Base-by-base conservation (phyloP, 2,329 filamentous ascomycete species). In the Epichloe sibirici region DNA sequence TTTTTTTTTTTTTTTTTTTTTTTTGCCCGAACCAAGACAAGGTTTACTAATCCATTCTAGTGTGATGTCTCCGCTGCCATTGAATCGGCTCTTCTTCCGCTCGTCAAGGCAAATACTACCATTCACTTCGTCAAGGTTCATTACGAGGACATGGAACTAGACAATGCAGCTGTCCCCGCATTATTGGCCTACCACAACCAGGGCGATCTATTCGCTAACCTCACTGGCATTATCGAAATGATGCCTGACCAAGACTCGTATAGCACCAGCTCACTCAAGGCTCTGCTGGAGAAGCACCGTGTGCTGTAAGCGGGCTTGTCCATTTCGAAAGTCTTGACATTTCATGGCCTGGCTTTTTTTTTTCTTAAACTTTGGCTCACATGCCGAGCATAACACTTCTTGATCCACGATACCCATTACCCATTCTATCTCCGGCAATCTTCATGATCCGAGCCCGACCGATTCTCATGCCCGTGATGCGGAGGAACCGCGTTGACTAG, bases 61-160 rank as follows among this genome's bases (percentile, higher is more conserved):
- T 94, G 86, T 55, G 77, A 85, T 53, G 84, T 91, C 57, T 94
- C 88, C 46, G 73, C 78, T 43, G 78, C 88, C 53, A 85, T 96
- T 55, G 88, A 95, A 66, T 77, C 82, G 42, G 90, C 86, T 49
- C 75, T 98, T 60, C 71, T 76, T 50, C 85, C 85, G 1, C 76
- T 97, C 31, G 89, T 95, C 43, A 74, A 77, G 56, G 74, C 79
- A 55, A 75, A 95, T 64, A 76, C 81, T 23, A 78, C 82, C 9
- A 79, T 87, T 37, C 88, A 88, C 63, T 97, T 98, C 65, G 79
- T 97, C 71, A 94, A 91, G 71, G 79, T 97, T 47, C 85, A 95
- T 69, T 88, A 89, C 65, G 83, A 87, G 56, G 90, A 95, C 54
- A 94, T 95, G 39, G 90, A 97, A 66, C 95, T 97, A 75, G 89